A percentile compares a stretch with the other conserved stretches of the same genome.
Evolutionary conservation across 352 stramenopile genomes (phyloP).

Genomic region (Phytophthora cryptogea): DNA sequence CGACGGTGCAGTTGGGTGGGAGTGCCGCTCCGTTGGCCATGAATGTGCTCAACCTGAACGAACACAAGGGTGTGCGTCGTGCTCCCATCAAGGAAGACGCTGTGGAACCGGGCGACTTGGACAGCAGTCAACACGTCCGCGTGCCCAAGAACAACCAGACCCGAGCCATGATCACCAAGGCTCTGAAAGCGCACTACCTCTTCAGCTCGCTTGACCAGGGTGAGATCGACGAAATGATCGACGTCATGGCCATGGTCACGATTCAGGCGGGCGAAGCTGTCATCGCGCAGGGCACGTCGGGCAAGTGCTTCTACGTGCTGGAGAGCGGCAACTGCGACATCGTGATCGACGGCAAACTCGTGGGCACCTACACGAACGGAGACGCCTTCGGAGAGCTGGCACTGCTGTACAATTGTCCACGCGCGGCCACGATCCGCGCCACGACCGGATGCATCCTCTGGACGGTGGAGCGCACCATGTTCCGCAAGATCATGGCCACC

Average conservation of each 20-base stretch:
- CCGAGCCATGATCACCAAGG: conserved; percentile 75
- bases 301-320: conserved; percentile 95
- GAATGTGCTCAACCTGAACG: conserved; percentile 49
- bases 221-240: conserved; percentile 85
- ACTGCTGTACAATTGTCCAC: conserved; percentile 96
- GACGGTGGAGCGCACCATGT: conserved; percentile 92
- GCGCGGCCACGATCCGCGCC: conserved; percentile 92
- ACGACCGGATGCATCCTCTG: conserved; percentile 89
- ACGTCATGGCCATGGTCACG: conserved; percentile 81
- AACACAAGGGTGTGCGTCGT: conserved; percentile 69
- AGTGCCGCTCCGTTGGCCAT: conserved; percentile 23
- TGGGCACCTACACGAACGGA: conserved; percentile 78
- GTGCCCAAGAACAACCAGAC: conserved; percentile 81
- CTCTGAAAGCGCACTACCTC: conserved; percentile 84
- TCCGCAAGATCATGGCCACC: conserved; percentile 84
- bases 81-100: conserved; percentile 80
- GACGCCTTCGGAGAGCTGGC: conserved; percentile 96
- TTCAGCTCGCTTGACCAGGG: conserved; percentile 76
- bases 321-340: conserved; percentile 90
- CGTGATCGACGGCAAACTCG: conserved; percentile 76
- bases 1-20: conserved; percentile 37
- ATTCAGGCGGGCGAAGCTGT: conserved; percentile 66
- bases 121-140: conserved; percentile 46
- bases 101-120: conserved; percentile 69
- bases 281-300: conserved; percentile 82